Evolutionary conservation across 179 eudicot species (phyloP), one percentile per base, ranked within the genome.

Genomic region (Silene vulgaris): DNA sequence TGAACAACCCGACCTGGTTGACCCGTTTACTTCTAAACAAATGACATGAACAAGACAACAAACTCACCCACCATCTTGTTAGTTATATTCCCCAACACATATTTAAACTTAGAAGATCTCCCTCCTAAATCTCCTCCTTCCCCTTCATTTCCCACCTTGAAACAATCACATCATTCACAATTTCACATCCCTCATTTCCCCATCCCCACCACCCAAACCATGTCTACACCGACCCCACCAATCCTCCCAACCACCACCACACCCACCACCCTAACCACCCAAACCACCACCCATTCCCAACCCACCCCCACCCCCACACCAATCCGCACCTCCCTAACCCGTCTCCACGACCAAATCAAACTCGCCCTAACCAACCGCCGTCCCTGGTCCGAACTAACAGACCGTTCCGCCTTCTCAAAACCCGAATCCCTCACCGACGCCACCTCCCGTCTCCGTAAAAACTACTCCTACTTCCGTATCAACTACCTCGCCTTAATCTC

Each of bases 361-460:
- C 54, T 69, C 73, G 87, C 86, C 37, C 78, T 88, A 74, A 70
- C 95, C n/a, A 79, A 78, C 50, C 86, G 91, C 83, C 95, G 95
- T 32, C 97, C 97, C 5, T 90, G 92, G 95, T 23, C 89, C 1
- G 97, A 91, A 78, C 87, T 91, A 73, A 29, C 81, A n/a, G 90
- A 90, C 78, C 91, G 91, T 29, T 60, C 95, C 78, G 85, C 90
- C 75, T 82, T 91, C 89, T 79, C 95, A 0, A 88, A 85, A 54
- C 97, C 95, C 0, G 92, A 86, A 0, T 90, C 97, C 21, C 1
- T 90, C 67, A 76, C 97, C 77, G 96, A 90, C 9, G 92, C 93
- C 73, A 75, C 93, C 61, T 30, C 77, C 69, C 91, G 96, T 0
- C 28, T 89, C 79, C 89, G 96, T 16, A 87, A 89, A 32, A 90